Evolutionary conservation across 2,329 filamentous ascomycete genomes (phyloP).

Genomic region (Ophiosphaerella narmari): DNA sequence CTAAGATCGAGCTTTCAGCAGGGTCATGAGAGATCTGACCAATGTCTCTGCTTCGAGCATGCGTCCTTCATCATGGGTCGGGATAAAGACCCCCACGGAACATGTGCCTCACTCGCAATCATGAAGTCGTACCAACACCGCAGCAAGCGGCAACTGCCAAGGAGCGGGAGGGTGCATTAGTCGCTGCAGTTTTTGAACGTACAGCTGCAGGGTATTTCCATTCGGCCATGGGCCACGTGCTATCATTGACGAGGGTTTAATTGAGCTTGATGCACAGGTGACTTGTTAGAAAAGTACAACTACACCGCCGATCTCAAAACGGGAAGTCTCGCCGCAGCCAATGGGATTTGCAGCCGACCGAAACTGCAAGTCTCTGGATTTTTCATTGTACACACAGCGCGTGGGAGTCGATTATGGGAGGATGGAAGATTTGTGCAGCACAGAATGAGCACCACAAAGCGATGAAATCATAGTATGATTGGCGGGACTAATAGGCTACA

Average conservation of each 20-base stretch:
- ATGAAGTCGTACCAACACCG: not conserved
- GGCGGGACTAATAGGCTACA: conserved; percentile 1
- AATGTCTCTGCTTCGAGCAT: too few species aligned
- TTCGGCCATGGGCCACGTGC: not conserved
- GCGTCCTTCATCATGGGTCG: too few species aligned
- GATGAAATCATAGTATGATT: not conserved
- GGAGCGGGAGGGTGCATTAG: conserved; percentile 7
- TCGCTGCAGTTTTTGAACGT: not conserved
- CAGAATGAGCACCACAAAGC: not conserved
- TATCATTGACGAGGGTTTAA: not conserved
- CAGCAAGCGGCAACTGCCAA: conserved; percentile 1
- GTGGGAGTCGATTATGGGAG: not conserved
- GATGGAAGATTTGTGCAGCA: too few species aligned
- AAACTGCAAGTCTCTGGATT: too few species aligned
- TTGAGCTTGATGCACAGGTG: not conserved
- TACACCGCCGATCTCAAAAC: too few species aligned
- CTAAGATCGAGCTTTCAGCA: not conserved
- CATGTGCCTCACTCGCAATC: not conserved
- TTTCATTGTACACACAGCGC: too few species aligned
- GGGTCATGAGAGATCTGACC: too few species aligned
- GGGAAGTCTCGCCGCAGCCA: too few species aligned
- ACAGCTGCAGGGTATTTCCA: not conserved
- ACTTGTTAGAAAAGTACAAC: too few species aligned
- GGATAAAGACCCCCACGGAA: not conserved
- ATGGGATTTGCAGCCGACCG: too few species aligned